phyloP scores from a whole-genome alignment of 2,329 filamentous ascomycete genomes.

The Zarea fungicola region DNA sequence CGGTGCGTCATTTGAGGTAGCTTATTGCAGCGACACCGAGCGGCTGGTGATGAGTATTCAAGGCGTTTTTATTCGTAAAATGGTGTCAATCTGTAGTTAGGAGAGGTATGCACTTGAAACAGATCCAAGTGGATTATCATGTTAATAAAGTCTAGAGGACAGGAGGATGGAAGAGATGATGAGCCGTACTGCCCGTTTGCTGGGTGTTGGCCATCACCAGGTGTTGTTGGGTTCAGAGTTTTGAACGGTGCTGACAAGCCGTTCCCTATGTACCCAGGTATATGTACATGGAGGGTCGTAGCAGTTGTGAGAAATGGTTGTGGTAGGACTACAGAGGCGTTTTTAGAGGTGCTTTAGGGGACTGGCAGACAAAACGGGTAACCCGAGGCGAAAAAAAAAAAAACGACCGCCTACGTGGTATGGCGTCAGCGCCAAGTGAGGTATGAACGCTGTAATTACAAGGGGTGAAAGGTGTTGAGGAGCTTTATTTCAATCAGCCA shows the following conservation, averaged over 20 bases:
- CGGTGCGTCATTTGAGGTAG: conserved; percentile 6
- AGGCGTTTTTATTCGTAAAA: not conserved
- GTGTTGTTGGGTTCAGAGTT: conserved; percentile 6
- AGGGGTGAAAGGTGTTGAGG: no score
- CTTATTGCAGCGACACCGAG: not conserved
- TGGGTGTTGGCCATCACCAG: conserved; percentile 1
- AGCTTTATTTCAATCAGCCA: no score
- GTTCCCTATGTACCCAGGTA: no score
- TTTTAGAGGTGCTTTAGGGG: not conserved
- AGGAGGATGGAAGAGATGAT: no score
- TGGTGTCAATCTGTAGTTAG: not conserved
- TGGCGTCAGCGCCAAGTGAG: no score
- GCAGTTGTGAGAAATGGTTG: not conserved
- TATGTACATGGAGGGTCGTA: not conserved
- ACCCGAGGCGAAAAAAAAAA: not conserved
- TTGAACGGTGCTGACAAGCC: no score
- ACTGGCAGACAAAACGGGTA: not conserved
- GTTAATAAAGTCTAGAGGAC: not conserved
- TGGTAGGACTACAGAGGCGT: not conserved
- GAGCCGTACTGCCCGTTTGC: no score
- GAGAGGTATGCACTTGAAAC: no score
- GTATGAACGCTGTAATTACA: no score
- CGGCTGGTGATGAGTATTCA: no score
- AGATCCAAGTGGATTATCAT: not conserved
- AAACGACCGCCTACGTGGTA: no score